Conservation (phyloP, 805 yeast genomes). For the Schizosaccharomyces pombe region DNA sequence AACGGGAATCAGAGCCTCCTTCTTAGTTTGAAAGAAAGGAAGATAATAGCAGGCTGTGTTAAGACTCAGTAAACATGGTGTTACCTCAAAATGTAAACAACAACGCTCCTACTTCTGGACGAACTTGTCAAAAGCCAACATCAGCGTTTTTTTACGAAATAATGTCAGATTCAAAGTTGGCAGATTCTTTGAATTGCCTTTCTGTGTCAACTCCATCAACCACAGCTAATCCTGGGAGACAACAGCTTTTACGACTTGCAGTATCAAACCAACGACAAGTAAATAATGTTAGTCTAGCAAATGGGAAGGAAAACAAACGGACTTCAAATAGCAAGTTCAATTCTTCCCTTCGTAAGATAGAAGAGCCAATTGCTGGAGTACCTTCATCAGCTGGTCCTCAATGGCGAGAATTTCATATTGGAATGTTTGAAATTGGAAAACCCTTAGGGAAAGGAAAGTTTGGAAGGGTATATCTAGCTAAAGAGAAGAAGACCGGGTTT, state of each 20-base stretch:
- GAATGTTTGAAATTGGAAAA: slow-evolving; percentile 54
- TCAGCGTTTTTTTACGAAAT: background rate
- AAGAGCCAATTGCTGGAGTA: background rate
- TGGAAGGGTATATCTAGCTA: slow-evolving; percentile 78
- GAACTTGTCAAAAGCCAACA: background rate
- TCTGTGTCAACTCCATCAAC: background rate
- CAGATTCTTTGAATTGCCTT: background rate
- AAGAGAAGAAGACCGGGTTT: slow-evolving; percentile 49
- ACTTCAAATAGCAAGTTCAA: background rate
- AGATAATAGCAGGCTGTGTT: too few species aligned
- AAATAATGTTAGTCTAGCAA: background rate
- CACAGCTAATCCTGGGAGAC: background rate
- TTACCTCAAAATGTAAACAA: background rate
- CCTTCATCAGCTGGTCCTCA: background rate
- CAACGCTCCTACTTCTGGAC: too few species aligned
- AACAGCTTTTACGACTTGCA: background rate
- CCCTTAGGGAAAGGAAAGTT: slow-evolving; percentile 81
- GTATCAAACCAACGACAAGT: background rate
- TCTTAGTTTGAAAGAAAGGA: too few species aligned
- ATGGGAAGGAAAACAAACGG: background rate
- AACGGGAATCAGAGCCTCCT: too few species aligned
- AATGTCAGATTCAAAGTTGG: background rate
- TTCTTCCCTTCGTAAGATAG: background rate
- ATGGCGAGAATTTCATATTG: slow-evolving; percentile 1
- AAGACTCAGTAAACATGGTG: too few species aligned